Evolutionary conservation across 2,329 filamentous ascomycete species (phyloP).

Genomic region (Pseudogymnoascus sp.): DNA sequence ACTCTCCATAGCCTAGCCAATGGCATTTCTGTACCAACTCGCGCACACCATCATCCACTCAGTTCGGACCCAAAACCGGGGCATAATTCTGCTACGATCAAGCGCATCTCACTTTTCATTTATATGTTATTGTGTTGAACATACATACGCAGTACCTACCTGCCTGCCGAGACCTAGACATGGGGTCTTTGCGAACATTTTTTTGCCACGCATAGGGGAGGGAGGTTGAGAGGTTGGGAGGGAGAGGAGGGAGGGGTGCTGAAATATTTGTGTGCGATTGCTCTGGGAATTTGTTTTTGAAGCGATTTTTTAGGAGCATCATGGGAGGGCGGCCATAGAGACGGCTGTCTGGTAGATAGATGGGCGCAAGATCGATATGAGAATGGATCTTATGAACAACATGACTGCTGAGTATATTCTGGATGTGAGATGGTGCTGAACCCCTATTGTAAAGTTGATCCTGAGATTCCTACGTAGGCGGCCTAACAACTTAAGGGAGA

Average conservation of each 20-base stretch:
- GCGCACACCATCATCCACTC: not conserved
- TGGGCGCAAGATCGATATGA: slow-evolving; percentile 11
- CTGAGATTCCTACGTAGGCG: not conserved
- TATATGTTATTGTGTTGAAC: slow-evolving; percentile 6
- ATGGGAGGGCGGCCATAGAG: not conserved
- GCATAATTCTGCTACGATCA: not conserved
- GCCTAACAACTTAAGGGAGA: too few species aligned
- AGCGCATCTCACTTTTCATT: not conserved
- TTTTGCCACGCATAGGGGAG: not conserved
- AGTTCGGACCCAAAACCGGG: not conserved
- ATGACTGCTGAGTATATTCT: not conserved
- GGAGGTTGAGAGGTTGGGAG: not conserved
- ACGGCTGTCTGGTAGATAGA: slow-evolving; percentile 8
- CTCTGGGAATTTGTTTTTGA: not conserved
- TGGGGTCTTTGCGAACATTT: not conserved
- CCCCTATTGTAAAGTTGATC: not conserved
- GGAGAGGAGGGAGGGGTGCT: not conserved
- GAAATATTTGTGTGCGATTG: not conserved
- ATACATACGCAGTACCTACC: not conserved
- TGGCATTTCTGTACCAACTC: not conserved
- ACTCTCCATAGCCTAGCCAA: not conserved
- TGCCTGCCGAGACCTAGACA: not conserved
- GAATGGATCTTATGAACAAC: slow-evolving; percentile 6
- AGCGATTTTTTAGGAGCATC: slow-evolving; percentile 7
- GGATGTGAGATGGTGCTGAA: not conserved